A percentile compares a stretch with the other conserved stretches of the same genome.
Evolutionary conservation across 2,329 filamentous ascomycete genomes (phyloP).

Genomic region (Colletotrichum sp.): DNA sequence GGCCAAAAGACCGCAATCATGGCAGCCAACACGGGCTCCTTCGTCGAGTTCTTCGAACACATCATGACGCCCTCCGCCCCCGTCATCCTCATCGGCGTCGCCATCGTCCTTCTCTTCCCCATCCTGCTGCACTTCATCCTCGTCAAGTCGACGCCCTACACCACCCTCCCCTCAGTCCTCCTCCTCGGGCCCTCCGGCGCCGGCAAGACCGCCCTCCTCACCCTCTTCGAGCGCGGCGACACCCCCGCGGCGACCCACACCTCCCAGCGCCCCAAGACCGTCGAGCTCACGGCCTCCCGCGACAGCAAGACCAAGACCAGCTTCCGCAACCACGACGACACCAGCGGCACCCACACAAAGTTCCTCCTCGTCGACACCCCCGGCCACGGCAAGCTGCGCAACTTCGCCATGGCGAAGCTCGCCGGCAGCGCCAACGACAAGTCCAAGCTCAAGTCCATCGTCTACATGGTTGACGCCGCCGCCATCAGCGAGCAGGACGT

Average conservation of each 20-base stretch:
- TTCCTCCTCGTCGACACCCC: slow-evolving; percentile 88
- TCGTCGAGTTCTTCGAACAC: slow-evolving; percentile 51
- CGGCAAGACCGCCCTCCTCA: slow-evolving; percentile 90
- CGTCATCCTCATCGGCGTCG: slow-evolving; percentile 70
- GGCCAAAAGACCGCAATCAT: background rate
- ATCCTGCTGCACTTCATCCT: slow-evolving; percentile 79
- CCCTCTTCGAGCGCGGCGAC: slow-evolving; percentile 67
- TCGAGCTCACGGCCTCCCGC: slow-evolving; percentile 61
- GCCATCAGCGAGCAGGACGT: slow-evolving; percentile 63
- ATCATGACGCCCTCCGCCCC: slow-evolving; percentile 65
- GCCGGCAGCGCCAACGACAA: slow-evolving; percentile 33
- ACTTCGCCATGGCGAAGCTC: slow-evolving; percentile 64
- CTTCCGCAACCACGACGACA: slow-evolving; percentile 46
- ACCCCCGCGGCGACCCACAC: slow-evolving; percentile 56
- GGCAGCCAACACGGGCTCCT: slow-evolving; percentile 39
- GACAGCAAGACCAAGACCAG: slow-evolving; percentile 46
- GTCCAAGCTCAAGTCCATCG: slow-evolving; percentile 69
- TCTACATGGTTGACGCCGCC: slow-evolving; percentile 90
- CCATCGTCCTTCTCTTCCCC: slow-evolving; percentile 76
- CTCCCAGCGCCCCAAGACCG: slow-evolving; percentile 52
- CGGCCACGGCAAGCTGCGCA: slow-evolving; percentile 92
- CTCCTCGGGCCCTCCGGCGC: slow-evolving; percentile 80
- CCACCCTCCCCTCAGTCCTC: slow-evolving; percentile 76
- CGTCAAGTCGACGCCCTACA: slow-evolving; percentile 70
- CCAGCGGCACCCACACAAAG: slow-evolving; percentile 61